These are phyloP conservation scores for Pichia sp. DNA, from an alignment of 1,139 yeast genomes.

Conservation along the genomic window DNA sequence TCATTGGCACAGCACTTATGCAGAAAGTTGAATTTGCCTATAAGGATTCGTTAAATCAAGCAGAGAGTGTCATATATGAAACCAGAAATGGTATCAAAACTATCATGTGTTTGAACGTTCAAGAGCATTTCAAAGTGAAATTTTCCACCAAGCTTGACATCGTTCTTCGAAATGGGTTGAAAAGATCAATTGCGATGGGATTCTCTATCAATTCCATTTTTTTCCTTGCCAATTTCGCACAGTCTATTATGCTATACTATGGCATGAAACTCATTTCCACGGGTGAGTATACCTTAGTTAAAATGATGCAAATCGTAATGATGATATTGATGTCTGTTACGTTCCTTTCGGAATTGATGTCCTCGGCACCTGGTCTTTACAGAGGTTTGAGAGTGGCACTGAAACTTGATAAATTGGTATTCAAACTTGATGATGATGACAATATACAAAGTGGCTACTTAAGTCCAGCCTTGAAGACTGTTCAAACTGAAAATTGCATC, in stretches of 20 bases:
- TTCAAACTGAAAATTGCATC: slow-evolving; percentile 25
- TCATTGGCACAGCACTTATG: slow-evolving; percentile 44
- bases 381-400: slow-evolving; percentile 70
- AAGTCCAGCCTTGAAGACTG: slow-evolving; percentile 17
- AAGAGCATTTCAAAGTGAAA: slow-evolving; percentile 36
- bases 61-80: slow-evolving; percentile 54
- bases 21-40: slow-evolving; percentile 52
- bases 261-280: slow-evolving; percentile 64
- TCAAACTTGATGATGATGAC: slow-evolving; percentile 20
- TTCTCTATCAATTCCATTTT: slow-evolving; percentile 49
- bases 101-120: slow-evolving; percentile 49
- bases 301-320: slow-evolving; percentile 62
- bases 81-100: slow-evolving; percentile 55
- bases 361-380: slow-evolving; percentile 67
- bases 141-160: slow-evolving; percentile 29
- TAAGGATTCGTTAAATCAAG: slow-evolving; percentile 45
- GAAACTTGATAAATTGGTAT: slow-evolving; percentile 33
- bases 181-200: slow-evolving; percentile 51
- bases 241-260: slow-evolving; percentile 65
- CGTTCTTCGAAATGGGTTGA: slow-evolving; percentile 32
- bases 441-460: slow-evolving; percentile 17
- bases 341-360: slow-evolving; percentile 51
- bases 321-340: slow-evolving; percentile 67
- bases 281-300: slow-evolving; percentile 46
- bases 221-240: slow-evolving; percentile 53